Evolutionary conservation across 1,139 yeast genomes (phyloP).

Genomic region (Oligophagozyma castellii): DNA sequence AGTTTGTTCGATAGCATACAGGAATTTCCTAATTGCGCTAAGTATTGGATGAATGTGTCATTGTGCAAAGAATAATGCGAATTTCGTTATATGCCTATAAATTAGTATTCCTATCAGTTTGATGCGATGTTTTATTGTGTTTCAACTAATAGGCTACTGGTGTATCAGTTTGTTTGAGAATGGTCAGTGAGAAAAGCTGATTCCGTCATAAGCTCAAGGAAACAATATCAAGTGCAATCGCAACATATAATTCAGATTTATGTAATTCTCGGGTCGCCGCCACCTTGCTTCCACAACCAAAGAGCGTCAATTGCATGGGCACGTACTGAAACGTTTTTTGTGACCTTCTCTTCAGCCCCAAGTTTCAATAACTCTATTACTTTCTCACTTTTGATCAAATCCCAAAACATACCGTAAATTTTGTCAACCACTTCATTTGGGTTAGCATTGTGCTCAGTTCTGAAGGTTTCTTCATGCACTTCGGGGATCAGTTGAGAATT

Average conservation of each 20-base stretch:
- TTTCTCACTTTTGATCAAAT: constrained; percentile 48
- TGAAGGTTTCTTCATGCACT: constrained; percentile 27
- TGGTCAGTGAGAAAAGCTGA: too few relatives aligned
- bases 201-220: too few relatives aligned
- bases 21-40: constrained; percentile 2
- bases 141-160: too few relatives aligned
- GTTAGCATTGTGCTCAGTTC: constrained; percentile 29
- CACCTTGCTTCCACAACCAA: constrained; percentile 85
- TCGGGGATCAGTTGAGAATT: constrained; percentile 36
- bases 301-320: constrained; percentile 86
- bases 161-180: too few relatives aligned
- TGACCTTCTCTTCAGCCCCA: constrained; percentile 56
- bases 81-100: too few relatives aligned
- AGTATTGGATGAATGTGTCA: constrained; percentile 31
- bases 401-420: constrained; percentile 52
- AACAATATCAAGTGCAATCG: too few relatives aligned
- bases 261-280: constrained; percentile 31
- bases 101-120: too few relatives aligned
- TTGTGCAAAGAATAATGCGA: constrained; percentile 26
- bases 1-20: constrained; percentile 24
- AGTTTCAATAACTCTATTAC: constrained; percentile 60
- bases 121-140: too few relatives aligned
- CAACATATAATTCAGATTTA: too few relatives aligned
- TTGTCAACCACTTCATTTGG: constrained; percentile 23
- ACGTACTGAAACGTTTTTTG: constrained; percentile 60